phyloP scores from a whole-genome alignment of 1,284 basidiomycete genomes.

The Boletellus deceptivus region DNA sequence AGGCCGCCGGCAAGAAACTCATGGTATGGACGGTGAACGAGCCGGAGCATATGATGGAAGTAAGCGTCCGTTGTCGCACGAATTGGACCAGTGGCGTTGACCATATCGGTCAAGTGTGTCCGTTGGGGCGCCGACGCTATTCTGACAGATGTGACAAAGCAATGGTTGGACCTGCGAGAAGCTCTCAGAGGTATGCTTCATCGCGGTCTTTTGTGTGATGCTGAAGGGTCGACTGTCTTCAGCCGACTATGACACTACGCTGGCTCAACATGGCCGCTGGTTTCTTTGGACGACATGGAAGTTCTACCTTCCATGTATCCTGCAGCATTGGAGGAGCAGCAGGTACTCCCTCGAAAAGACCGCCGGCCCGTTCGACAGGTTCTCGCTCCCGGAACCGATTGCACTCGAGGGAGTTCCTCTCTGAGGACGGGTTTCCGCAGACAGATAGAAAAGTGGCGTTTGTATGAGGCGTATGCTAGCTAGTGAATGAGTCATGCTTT shows the following conservation, averaged over 20 bases:
- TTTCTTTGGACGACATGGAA: slow-evolving; percentile 73
- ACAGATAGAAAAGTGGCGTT: neutral
- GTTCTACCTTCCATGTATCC: slow-evolving; percentile 57
- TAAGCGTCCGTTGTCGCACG: slow-evolving; percentile 32
- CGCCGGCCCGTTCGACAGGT: slow-evolving; percentile 55
- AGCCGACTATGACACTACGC: slow-evolving; percentile 69
- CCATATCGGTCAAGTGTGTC: slow-evolving; percentile 57
- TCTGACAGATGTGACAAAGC: slow-evolving; percentile 82
- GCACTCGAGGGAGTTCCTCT: slow-evolving; percentile 17
- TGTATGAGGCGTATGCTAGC: too few relatives aligned
- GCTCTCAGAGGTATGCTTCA: slow-evolving; percentile 57
- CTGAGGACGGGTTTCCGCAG: slow-evolving; percentile 8
- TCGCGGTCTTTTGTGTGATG: neutral
- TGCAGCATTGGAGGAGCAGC: slow-evolving; percentile 28
- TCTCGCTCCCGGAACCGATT: slow-evolving; percentile 28
- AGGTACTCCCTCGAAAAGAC: slow-evolving; percentile 45
- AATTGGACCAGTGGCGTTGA: neutral
- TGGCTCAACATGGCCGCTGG: slow-evolving; percentile 57
- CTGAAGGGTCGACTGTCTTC: slow-evolving; percentile 12
- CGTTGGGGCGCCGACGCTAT: slow-evolving; percentile 91
- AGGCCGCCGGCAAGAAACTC: slow-evolving; percentile 77
- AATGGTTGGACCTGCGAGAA: slow-evolving; percentile 72
- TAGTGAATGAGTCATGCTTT: slow-evolving; percentile 21
- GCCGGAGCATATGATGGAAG: slow-evolving; percentile 92
- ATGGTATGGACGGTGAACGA: slow-evolving; percentile 98